Evolutionary conservation across 352 stramenopile species (phyloP), one percentile per base, ranked within the genome.

Genomic region (Globisporangium nagaii): DNA sequence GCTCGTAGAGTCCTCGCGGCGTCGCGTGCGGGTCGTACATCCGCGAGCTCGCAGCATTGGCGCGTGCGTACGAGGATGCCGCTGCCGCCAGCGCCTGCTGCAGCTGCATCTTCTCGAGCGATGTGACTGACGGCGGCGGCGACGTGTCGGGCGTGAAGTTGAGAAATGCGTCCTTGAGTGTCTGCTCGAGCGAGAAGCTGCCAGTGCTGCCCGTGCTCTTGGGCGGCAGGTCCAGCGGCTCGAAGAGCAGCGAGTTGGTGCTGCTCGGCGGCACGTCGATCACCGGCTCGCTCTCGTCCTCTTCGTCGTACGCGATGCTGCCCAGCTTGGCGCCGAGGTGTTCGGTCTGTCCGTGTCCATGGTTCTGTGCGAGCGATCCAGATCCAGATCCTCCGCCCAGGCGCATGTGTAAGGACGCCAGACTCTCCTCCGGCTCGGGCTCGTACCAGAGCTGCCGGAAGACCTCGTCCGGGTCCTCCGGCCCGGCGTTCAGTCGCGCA

Each of bases 151-250:
- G 65, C 4, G 57, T 51, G 52, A 63, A 64, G 30, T 54, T 62
- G 8, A 63, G 49, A 27, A 73, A 73, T 6, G 56, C 57, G 37
- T 73, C 65, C 42, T 64, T 69, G 32, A 73, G 51, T 31, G 50
- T 59, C 34, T 58, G 51, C 51, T 46, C 42, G 24, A 59, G 42
- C 53, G 53, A 59, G 31, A 59, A 22, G 32, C 42, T 60, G n/a
- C 53, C 55, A 1, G 45, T 61, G 36, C 45, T 60, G 34, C 20
- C 47, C 8, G 47, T 50, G 36, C 43, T 55, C 25, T 46, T 55
- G 9, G 55, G 55, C 20, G 43, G 40, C 27, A 60, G 27, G 3
- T 63, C 56, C 2, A 63, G 41, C 7, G 56, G 56, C n/a, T 63
- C 56, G 11, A 63, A 42, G 30, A 60, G 27, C 19, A 63, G 50